Evolutionary conservation across 805 yeast species (phyloP).

Genomic region (Metschnikowia noctiluminum): DNA sequence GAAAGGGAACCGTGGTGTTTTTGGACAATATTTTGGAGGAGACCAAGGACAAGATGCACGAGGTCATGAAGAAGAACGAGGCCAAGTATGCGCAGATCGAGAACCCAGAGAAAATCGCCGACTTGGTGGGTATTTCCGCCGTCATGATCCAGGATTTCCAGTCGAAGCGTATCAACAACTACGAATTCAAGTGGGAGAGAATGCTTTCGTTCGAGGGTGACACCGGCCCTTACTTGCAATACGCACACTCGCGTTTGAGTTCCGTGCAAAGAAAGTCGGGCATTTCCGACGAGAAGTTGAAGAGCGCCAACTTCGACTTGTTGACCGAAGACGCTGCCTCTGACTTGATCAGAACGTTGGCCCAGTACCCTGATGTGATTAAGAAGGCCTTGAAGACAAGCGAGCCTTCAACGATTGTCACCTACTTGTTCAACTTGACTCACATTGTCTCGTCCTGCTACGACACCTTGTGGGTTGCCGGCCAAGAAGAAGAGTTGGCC

Average conservation of each 20-base stretch:
- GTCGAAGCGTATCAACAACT: conserved; percentile 93
- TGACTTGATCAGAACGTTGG: conserved; percentile 68
- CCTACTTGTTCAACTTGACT: conserved; percentile 86
- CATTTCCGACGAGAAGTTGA: conserved; percentile 37
- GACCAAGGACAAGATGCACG: conserved; percentile 91
- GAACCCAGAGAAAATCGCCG: conserved; percentile 93
- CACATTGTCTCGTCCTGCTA: conserved; percentile 96
- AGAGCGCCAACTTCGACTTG: conserved; percentile 54
- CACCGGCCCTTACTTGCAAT: conserved; percentile 97
- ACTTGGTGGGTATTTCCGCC: conserved; percentile 92
- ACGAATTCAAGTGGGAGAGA: conserved; percentile 96
- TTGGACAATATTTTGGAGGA: conserved; percentile 90
- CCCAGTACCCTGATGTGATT: conserved; percentile 89
- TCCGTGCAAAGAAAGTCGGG: conserved; percentile 87
- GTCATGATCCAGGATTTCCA: conserved; percentile 99
- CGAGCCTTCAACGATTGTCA: conserved; percentile 93
- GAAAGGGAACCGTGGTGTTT: conserved; percentile 98
- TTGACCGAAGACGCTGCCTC: conserved; percentile 70
- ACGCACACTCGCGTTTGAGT: conserved; percentile 95
- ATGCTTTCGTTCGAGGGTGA: conserved; percentile 99
- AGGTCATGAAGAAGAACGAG: conserved; percentile 90
- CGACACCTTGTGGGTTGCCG: conserved; percentile 94
- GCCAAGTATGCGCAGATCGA: conserved; percentile 89
- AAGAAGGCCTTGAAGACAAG: conserved; percentile 76
- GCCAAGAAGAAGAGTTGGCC: conserved; percentile 85